Evolutionary conservation across 208 protist species (phyloP), one percentile per base, ranked within the genome.

Genomic region (Trypanosoma rangeli): DNA sequence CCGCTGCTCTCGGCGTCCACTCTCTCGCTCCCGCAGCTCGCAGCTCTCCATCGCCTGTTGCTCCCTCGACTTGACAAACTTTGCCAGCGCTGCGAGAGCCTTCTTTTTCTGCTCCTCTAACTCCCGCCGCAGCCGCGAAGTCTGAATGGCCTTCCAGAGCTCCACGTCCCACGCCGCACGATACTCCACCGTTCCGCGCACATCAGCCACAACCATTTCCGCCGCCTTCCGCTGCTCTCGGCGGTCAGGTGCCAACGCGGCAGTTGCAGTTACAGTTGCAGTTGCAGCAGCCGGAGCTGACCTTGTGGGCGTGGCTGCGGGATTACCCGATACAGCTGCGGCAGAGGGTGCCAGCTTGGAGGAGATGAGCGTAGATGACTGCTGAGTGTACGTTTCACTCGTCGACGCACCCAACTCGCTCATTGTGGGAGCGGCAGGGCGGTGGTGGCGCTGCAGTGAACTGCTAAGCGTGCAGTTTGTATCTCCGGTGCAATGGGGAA

Each of bases 111-210:
- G 79, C 52, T 64, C 74, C 50, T 84, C 85, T 37, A 95, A 68
- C 59, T 86, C 74, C 44, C 76, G 67, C 37, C 80, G 76, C 48
- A 96, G 93, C 24, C 79, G 79, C 5, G 86, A 72, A 5, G 82
- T 83, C 72, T 97, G 86, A 55, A 93, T 73, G 13, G 80, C 85
- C 57, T 93, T 92, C 89, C 92, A 97, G 33, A 97, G 64, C 76
- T 97, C 89, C 53, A 97, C 48, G 63, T 97, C 92, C 84, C 85
- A 97, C 35, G 89, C 89, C 28, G 86, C 86, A 16, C 73, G 73
- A 75, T 97, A 97, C 80, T 97, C 92, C 22, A 71, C 73, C 12
- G 89, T 94, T 59, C 84, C 77, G 7, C 92, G 89, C 31, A 96
- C 75, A 39, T 78, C 73, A 15, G 64, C 61, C 44, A 68, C 72